These are phyloP conservation scores for Epichloe coenophiala DNA, from an alignment of 2,329 filamentous ascomycete species.

Conservation along the genomic window DNA sequence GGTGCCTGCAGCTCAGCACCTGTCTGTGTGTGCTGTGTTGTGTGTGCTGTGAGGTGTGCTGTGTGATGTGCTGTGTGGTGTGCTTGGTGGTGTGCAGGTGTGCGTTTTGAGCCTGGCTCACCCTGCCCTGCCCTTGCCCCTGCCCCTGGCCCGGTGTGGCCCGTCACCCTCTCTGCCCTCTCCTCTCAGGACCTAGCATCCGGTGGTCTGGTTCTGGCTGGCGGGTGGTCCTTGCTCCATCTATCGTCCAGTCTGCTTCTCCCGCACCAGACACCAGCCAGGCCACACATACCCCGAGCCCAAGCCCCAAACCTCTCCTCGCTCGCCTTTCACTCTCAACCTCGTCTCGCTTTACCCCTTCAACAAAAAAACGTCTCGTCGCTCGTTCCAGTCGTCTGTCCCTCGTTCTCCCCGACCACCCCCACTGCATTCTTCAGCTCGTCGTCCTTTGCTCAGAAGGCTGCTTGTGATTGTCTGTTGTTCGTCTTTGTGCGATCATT, in stretches of 20 bases:
- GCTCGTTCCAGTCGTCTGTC: conserved; percentile 25
- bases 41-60: neutral
- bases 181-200: no score
- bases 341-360: conserved; percentile 20
- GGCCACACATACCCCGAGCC: neutral
- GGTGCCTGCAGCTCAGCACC: neutral
- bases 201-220: neutral
- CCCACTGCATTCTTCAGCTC: conserved; percentile 12
- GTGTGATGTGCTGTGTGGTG: neutral
- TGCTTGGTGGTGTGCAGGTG: neutral
- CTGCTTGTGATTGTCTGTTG: neutral
- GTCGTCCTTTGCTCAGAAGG: conserved; percentile 6
- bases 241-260: neutral
- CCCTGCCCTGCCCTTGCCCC: no score
- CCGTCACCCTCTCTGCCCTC: no score
- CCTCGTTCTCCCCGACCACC: conserved; percentile 20
- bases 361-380: conserved; percentile 22
- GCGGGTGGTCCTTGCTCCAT: neutral
- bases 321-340: conserved; percentile 9
- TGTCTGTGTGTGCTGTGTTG: neutral
- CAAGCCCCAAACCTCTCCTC: conserved; percentile 3
- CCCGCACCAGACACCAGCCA: neutral
- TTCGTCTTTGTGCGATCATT: conserved; percentile 1
- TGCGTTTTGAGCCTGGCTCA: no score
- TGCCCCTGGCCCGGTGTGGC: no score